These are phyloP conservation scores for Salicornia ramosissima DNA, from an alignment of 148 eudicot genomes.

Conservation along the genomic window DNA sequence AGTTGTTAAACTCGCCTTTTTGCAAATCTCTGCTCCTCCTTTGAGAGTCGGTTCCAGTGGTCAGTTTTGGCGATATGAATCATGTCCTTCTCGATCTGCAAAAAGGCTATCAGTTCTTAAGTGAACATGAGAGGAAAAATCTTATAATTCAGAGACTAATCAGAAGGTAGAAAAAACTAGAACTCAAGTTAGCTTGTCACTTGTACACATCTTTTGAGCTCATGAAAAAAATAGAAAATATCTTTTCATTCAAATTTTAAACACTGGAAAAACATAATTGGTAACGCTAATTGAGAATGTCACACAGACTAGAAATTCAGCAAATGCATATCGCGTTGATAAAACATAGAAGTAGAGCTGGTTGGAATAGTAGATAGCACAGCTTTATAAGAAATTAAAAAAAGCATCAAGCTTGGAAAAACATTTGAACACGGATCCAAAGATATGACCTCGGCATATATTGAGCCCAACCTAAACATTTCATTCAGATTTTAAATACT, in stretches of 20 bases:
- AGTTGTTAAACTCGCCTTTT: constrained; percentile 33
- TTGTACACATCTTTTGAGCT: background rate
- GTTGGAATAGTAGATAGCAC: background rate
- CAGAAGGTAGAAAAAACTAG: background rate
- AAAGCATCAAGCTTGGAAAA: constrained; percentile 14
- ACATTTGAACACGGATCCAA: constrained; percentile 86
- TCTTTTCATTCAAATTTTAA: no score
- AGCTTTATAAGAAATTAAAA: background rate
- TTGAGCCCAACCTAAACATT: constrained; percentile 74
- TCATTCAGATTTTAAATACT: no score
- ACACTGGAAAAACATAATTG: no score
- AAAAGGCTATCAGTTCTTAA: constrained; percentile 16
- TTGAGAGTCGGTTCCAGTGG: constrained; percentile 71
- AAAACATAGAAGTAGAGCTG: background rate
- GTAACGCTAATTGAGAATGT: background rate
- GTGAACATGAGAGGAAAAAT: constrained; percentile 9
- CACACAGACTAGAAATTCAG: background rate
- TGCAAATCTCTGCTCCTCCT: constrained; percentile 70
- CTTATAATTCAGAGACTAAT: background rate
- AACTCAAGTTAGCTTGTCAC: background rate
- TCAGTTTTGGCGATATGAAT: constrained; percentile 72
- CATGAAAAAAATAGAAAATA: no score
- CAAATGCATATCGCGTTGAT: background rate
- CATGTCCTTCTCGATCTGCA: constrained; percentile 78
- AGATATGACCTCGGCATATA: constrained; percentile 78